Evolutionary conservation across 495 filamentous ascomycete species (phyloP).

Genomic region (Penicillium steckii): DNA sequence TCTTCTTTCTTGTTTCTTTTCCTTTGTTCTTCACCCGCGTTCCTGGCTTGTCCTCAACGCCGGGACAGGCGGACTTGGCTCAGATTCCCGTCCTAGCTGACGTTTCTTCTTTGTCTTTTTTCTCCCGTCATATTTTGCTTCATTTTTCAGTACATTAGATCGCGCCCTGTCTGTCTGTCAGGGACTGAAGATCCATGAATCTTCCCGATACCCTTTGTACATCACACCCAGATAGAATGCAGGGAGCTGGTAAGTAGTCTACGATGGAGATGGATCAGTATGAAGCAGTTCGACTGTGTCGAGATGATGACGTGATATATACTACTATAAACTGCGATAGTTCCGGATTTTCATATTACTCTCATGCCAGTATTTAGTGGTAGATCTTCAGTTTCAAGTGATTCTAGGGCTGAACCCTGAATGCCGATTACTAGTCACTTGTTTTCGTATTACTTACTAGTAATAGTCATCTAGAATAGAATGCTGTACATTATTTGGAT

Average conservation of each 20-base stretch:
- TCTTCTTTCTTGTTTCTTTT: conserved; percentile 9
- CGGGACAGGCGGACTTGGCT: background rate
- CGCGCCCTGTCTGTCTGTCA: conserved; percentile 15
- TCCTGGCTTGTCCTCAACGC: background rate
- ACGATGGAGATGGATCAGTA: conserved; percentile 13
- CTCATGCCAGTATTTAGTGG: too few relatives aligned
- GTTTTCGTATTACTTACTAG: too few relatives aligned
- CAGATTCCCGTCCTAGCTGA: background rate
- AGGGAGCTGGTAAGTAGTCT: conserved; percentile 21
- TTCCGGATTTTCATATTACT: background rate
- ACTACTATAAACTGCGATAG: background rate
- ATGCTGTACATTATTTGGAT: too few relatives aligned
- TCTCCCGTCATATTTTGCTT: conserved; percentile 2
- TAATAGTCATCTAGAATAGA: too few relatives aligned
- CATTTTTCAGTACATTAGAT: conserved; percentile 30
- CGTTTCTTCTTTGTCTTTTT: conserved; percentile 5
- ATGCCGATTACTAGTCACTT: too few relatives aligned
- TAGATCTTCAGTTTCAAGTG: too few relatives aligned
- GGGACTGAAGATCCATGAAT: conserved; percentile 20
- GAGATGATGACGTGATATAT: conserved; percentile 9
- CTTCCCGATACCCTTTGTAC: conserved; percentile 33
- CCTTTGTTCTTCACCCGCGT: background rate
- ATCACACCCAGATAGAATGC: conserved; percentile 33
- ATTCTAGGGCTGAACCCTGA: too few relatives aligned
- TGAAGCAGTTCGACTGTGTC: conserved; percentile 2